Conservation (phyloP, 352 stramenopile genomes). For the Globisporangium parvum region DNA sequence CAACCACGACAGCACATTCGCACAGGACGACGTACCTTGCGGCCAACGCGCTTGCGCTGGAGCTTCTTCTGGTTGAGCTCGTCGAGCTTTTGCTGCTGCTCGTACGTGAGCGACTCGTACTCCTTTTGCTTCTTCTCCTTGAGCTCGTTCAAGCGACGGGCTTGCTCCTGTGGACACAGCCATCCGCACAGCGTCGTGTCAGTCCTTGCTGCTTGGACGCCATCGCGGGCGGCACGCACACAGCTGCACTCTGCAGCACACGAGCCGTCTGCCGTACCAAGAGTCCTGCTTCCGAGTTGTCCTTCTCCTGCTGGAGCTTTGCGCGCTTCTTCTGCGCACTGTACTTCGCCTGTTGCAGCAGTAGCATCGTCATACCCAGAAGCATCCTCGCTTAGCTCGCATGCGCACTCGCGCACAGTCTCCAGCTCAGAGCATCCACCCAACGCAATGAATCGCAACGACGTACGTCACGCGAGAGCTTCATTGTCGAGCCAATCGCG, state of each 20-base stretch:
- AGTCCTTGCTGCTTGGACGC: background rate
- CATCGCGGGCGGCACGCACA: background rate
- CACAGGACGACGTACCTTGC: constrained; percentile 35
- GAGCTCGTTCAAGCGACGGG: constrained; percentile 39
- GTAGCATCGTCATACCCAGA: background rate
- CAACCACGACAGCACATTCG: background rate
- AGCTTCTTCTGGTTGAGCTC: constrained; percentile 63
- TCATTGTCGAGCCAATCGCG: constrained; percentile 60
- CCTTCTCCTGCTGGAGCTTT: constrained; percentile 55
- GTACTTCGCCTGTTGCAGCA: constrained; percentile 45
- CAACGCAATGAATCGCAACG: background rate
- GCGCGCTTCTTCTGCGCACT: constrained; percentile 66
- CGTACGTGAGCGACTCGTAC: constrained; percentile 73
- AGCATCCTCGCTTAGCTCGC: too few relatives aligned
- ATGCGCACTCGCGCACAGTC: too few relatives aligned
- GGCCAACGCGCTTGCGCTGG: constrained; percentile 57
- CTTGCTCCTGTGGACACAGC: constrained; percentile 37
- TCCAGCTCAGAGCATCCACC: background rate
- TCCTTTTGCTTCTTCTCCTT: constrained; percentile 78
- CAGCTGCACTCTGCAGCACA: background rate
- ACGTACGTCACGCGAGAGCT: constrained; percentile 68
- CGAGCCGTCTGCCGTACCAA: constrained; percentile 19
- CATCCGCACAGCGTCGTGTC: background rate
- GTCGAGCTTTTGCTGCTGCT: constrained; percentile 76
- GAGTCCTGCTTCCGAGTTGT: constrained; percentile 21